Conservation (phyloP, 208 protist genomes). For the Wallacemonas sp. region DNA sequence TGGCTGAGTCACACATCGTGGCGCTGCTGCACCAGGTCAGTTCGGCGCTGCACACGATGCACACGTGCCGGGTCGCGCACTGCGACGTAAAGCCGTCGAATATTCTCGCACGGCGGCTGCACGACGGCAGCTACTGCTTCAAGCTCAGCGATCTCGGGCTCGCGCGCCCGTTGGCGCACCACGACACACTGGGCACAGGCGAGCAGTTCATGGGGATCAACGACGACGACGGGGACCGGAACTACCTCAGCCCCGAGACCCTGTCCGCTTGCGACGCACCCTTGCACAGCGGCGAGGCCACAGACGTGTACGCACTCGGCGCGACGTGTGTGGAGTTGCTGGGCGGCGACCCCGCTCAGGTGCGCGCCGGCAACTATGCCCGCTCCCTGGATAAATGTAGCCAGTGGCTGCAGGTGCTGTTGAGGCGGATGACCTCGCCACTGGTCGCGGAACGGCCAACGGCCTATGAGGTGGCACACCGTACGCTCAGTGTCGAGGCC, state of each 20-base stretch:
- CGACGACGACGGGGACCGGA: slow-evolving; percentile 82
- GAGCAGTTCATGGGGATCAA: slow-evolving; percentile 68
- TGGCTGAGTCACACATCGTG: slow-evolving; percentile 43
- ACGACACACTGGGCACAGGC: slow-evolving; percentile 18
- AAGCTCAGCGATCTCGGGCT: slow-evolving; percentile 90
- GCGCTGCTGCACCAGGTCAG: slow-evolving; percentile 68
- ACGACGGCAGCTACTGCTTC: slow-evolving; percentile 40
- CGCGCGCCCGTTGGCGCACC: slow-evolving; percentile 33
- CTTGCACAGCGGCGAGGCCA: slow-evolving; percentile 33
- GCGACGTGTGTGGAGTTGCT: slow-evolving; percentile 81
- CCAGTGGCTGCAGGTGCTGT: slow-evolving; percentile 14
- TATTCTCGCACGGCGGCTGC: slow-evolving; percentile 37
- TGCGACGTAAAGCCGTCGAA: slow-evolving; percentile 87
- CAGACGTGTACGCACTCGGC: slow-evolving; percentile 88
- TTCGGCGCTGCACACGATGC: slow-evolving; percentile 71
- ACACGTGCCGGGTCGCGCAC: slow-evolving; percentile 73
- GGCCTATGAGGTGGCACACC: slow-evolving; percentile 25
- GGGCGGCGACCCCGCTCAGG: slow-evolving; percentile 31
- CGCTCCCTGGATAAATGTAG: slow-evolving; percentile 22
- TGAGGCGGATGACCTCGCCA: slow-evolving; percentile 23
- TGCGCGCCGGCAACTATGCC: slow-evolving; percentile 22
- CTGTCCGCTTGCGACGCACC: slow-evolving; percentile 28
- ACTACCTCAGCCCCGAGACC: slow-evolving; percentile 77
- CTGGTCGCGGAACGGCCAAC: slow-evolving; percentile 12
- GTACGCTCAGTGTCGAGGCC: slow-evolving; percentile 9